Conservation (phyloP, 139 green algal genomes). For the Coelastrella sp. region DNA sequence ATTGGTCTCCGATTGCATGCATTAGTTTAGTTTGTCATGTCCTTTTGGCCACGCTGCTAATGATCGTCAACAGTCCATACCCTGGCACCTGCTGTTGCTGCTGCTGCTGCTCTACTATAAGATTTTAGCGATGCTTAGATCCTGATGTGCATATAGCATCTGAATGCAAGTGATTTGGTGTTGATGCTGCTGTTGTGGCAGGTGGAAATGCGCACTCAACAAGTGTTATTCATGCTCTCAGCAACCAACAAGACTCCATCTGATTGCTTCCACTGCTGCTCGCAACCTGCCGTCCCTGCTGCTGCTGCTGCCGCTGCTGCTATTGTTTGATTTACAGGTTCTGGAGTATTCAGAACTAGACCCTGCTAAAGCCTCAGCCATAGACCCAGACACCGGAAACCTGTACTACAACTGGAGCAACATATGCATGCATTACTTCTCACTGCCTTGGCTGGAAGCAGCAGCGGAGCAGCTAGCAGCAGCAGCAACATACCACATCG, state of each 20-base stretch:
- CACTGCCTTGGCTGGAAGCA: constrained; percentile 75
- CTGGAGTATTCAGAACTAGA: constrained; percentile 94
- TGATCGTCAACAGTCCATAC: background rate
- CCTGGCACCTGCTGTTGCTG: background rate
- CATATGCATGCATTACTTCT: constrained; percentile 98
- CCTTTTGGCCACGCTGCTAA: background rate
- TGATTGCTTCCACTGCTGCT: background rate
- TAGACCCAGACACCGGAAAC: constrained; percentile 64
- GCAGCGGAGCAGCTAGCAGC: constrained; percentile 49
- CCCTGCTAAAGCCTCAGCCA: constrained; percentile 68
- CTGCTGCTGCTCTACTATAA: background rate
- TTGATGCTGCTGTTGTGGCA: too few relatives aligned
- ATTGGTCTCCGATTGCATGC: too few relatives aligned
- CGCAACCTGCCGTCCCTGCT: background rate
- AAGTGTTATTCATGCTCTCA: background rate
- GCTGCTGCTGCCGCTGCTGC: constrained; percentile 16
- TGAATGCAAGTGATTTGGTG: too few relatives aligned
- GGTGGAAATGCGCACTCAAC: too few relatives aligned
- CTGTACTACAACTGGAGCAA: constrained; percentile 94
- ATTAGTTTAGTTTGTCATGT: too few relatives aligned
- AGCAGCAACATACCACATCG: constrained; percentile 86
- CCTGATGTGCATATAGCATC: too few relatives aligned
- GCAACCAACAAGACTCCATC: too few relatives aligned
- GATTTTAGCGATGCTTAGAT: background rate
- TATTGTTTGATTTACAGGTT: constrained; percentile 61